A percentile compares a stretch with the other conserved stretches of the same genome.
Conservation (phyloP, 345 rosid species). For the Syzygium oleosum region DNA sequence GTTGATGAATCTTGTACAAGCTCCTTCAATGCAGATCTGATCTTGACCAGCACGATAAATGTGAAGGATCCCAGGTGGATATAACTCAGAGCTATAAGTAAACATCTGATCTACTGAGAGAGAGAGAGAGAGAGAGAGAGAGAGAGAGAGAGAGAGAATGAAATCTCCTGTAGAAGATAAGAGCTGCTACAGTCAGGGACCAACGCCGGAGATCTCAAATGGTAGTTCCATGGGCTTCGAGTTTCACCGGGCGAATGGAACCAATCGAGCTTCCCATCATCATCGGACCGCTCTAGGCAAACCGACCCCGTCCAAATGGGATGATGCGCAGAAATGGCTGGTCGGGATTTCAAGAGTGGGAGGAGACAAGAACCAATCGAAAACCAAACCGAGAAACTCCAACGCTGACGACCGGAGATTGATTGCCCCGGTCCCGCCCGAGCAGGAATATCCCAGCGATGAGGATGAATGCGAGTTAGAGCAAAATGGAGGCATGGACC, state of each 20-base stretch:
- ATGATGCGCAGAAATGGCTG: conserved; percentile 98
- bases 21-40: neutral
- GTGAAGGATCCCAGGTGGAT: neutral
- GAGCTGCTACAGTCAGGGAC: conserved; percentile 34
- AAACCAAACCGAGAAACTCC: conserved; percentile 62
- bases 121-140: neutral
- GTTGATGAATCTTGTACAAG: neutral
- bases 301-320: conserved; percentile 95
- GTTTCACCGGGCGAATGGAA: conserved; percentile 61
- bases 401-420: conserved; percentile 87
- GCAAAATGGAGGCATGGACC: conserved; percentile 14
- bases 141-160: conserved; percentile 17
- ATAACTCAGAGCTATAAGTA: neutral
- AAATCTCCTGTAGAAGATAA: conserved; percentile 61
- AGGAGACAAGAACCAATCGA: conserved; percentile 39
- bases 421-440: conserved; percentile 77
- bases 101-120: neutral
- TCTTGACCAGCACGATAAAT: neutral
- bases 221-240: conserved; percentile 29
- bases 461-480: conserved; percentile 40
- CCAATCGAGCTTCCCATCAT: conserved; percentile 49
- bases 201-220: conserved; percentile 35
- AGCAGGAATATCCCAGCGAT: conserved; percentile 41
- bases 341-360: conserved; percentile 64
- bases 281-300: conserved; percentile 63